A percentile compares a stretch with the other conserved stretches of the same genome.
Evolutionary conservation across 441 rosid genomes (phyloP).

Genomic region (Pelargonium exstipulatum): DNA sequence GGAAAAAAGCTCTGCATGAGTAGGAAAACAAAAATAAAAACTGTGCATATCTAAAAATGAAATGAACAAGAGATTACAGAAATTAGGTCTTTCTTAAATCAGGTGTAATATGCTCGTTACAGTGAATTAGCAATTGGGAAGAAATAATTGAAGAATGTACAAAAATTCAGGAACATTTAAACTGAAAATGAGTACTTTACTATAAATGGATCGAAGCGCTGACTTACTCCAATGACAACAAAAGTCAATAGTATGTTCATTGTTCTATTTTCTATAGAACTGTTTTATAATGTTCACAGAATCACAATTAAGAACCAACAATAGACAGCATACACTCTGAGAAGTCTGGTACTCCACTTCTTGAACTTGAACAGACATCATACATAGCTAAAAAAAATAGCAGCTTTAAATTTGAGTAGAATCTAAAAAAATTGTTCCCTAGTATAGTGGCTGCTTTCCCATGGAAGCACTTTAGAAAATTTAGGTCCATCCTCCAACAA

Average conservation of each 20-base stretch:
- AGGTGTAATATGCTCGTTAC: not conserved
- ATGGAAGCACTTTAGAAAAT: too few relatives aligned
- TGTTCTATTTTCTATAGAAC: not conserved
- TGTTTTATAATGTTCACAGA: not conserved
- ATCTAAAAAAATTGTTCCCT: too few relatives aligned
- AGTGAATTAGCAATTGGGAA: not conserved
- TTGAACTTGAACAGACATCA: not conserved
- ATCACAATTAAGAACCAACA: not conserved
- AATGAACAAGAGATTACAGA: too few relatives aligned
- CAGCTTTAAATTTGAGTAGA: too few relatives aligned
- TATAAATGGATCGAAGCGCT: not conserved
- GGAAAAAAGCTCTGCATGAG: constrained; percentile 1
- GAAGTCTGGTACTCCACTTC: not conserved
- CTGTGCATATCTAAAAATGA: too few relatives aligned
- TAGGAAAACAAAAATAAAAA: too few relatives aligned
- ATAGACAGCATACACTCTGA: not conserved
- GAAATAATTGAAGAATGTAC: not conserved
- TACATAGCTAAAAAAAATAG: too few relatives aligned
- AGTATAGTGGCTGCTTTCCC: too few relatives aligned
- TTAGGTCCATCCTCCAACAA: too few relatives aligned
- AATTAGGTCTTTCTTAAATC: too few relatives aligned
- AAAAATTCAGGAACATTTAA: not conserved
- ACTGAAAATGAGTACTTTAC: not conserved
- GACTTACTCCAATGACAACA: not conserved
- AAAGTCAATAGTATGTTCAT: not conserved